These are phyloP conservation scores for Neurospora tetrasperma DNA, from an alignment of 495 filamentous ascomycete genomes.

Conservation along the genomic window DNA sequence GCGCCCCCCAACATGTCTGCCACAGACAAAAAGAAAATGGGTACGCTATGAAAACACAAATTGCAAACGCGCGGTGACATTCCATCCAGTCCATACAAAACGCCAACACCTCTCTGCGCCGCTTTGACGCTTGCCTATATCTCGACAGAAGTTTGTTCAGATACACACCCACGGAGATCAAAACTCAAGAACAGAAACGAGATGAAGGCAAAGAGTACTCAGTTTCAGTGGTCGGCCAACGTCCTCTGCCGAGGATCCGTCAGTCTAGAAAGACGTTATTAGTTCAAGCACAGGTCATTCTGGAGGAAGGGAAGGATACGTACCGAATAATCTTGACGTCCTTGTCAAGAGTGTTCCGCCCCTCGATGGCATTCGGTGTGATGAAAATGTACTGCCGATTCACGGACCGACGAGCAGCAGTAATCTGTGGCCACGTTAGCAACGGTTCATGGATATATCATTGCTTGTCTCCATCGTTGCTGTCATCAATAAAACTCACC, in stretches of 20 bases:
- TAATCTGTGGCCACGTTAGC: slow-evolving; percentile 44
- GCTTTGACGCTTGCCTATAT: neutral
- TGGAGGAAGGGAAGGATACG: slow-evolving; percentile 18
- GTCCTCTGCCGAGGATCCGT: slow-evolving; percentile 48
- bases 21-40: neutral
- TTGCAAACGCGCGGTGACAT: neutral
- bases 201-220: neutral
- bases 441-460: neutral
- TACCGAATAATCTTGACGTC: slow-evolving; percentile 85
- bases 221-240: slow-evolving; percentile 26
- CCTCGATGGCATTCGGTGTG: slow-evolving; percentile 80
- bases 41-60: neutral
- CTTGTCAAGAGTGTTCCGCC: slow-evolving; percentile 49
- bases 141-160: neutral
- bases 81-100: neutral
- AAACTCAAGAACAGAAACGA: neutral
- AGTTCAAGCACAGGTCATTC: slow-evolving; percentile 4
- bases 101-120: neutral
- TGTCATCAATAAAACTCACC: slow-evolving; percentile 38
- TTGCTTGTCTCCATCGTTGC: neutral
- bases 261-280: slow-evolving; percentile 30
- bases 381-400: slow-evolving; percentile 95
- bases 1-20: neutral
- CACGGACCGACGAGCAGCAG: slow-evolving; percentile 70
- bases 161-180: neutral